phyloP scores from a whole-genome alignment of 2,329 filamentous ascomycete genomes.

The Daldinia eschscholtzii region DNA sequence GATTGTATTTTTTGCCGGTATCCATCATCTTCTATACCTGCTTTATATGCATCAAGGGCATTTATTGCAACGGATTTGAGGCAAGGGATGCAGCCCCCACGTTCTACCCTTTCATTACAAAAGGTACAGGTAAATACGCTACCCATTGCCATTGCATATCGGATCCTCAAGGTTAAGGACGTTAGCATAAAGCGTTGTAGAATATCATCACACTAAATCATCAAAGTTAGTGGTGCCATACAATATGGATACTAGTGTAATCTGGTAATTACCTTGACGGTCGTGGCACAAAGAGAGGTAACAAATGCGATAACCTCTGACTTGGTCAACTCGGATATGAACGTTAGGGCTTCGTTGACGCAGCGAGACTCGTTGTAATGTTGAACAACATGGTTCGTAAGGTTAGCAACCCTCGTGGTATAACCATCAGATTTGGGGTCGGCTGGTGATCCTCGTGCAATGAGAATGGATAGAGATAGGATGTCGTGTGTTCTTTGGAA shows the following conservation, averaged over 20 bases:
- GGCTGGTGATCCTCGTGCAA: conserved; percentile 17
- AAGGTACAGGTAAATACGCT: conserved; percentile 30
- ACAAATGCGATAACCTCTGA: conserved; percentile 57
- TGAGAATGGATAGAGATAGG: conserved; percentile 29
- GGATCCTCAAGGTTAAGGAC: conserved; percentile 36
- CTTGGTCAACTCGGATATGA: conserved; percentile 58
- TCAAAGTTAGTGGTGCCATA: conserved; percentile 13
- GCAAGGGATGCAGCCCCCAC: conserved; percentile 43
- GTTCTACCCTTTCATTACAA: conserved; percentile 23
- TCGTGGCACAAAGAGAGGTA: conserved; percentile 45
- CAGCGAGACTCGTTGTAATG: conserved; percentile 56
- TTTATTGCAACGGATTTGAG: conserved; percentile 40
- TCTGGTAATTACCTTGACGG: conserved; percentile 50
- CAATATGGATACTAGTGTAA: conserved; percentile 25
- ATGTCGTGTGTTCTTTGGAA: conserved; percentile 34
- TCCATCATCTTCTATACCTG: conserved; percentile 35
- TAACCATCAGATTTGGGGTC: background rate
- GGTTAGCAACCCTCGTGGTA: conserved; percentile 44
- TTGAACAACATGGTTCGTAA: conserved; percentile 55
- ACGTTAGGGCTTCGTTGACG: conserved; percentile 63
- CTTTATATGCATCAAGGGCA: conserved; percentile 44
- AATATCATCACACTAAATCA: conserved; percentile 29
- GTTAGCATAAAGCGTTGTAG: conserved; percentile 32
- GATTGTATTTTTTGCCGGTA: conserved; percentile 29
- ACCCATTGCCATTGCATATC: conserved; percentile 41